Evolutionary conservation across 2,329 filamentous ascomycete genomes (phyloP).

Genomic region (Aspergillus fumigatus): DNA sequence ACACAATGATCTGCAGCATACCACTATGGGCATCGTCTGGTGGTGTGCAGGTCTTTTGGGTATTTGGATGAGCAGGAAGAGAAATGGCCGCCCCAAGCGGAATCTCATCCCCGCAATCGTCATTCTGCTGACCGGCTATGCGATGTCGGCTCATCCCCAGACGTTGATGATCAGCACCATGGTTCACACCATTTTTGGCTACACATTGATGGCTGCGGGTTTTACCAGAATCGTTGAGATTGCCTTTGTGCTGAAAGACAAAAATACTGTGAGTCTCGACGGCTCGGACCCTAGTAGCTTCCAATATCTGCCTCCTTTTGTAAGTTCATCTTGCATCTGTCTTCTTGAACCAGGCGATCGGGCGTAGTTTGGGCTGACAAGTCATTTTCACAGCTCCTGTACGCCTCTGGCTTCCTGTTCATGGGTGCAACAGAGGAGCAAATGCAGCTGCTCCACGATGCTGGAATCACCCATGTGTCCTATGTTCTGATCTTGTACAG

Average conservation of each 20-base stretch:
- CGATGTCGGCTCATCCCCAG: constrained; percentile 90
- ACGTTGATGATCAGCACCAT: constrained; percentile 76
- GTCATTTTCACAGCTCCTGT: constrained; percentile 62
- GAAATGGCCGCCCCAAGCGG: constrained; percentile 78
- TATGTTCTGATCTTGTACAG: constrained; percentile 92
- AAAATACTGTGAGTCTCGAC: constrained; percentile 59
- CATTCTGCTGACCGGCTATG: constrained; percentile 88
- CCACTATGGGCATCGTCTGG: constrained; percentile 99
- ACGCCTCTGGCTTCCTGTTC: constrained; percentile 90
- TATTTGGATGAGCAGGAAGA: constrained; percentile 82
- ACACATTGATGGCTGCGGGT: constrained; percentile 89
- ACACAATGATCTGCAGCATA: constrained; percentile 93
- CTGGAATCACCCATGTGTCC: constrained; percentile 79
- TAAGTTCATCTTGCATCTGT: constrained; percentile 45
- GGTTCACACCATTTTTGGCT: constrained; percentile 86
- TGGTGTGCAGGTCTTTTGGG: constrained; percentile 90
- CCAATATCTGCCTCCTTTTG: constrained; percentile 66
- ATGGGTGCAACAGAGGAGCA: constrained; percentile 98
- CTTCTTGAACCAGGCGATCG: neutral
- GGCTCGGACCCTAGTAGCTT: constrained; percentile 68
- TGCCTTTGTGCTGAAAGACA: constrained; percentile 77
- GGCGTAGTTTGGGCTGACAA: neutral
- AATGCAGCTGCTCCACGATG: constrained; percentile 70
- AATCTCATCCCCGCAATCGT: constrained; percentile 93
- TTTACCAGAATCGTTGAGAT: constrained; percentile 84